A percentile compares a stretch with the other conserved stretches of the same genome.
phyloP scores from a whole-genome alignment of 2,329 filamentous ascomycete genomes.

The Fusarium chuoi region DNA sequence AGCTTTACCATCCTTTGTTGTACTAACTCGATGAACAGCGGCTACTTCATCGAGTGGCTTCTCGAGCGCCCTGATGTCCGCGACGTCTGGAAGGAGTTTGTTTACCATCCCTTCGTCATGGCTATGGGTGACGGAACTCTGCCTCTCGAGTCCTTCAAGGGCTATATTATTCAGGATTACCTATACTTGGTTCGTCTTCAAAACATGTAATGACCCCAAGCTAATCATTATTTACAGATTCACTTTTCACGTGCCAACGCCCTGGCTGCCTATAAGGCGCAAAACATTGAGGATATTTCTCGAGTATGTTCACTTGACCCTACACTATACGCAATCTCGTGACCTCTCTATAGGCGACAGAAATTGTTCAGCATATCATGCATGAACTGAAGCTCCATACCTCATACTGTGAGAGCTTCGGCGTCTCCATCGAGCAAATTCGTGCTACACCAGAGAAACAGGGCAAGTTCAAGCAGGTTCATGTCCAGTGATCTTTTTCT shows the following conservation, averaged over 20 bases:
- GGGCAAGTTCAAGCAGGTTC: slow-evolving; percentile 58
- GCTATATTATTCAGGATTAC: slow-evolving; percentile 93
- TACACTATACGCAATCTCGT: background rate
- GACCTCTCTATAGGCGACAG: slow-evolving; percentile 43
- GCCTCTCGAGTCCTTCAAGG: slow-evolving; percentile 80
- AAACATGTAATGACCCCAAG: fast-evolving
- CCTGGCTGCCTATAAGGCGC: slow-evolving; percentile 86
- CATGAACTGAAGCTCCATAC: slow-evolving; percentile 85
- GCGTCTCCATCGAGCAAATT: slow-evolving; percentile 78
- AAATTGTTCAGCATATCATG: slow-evolving; percentile 80
- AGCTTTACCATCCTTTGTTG: fast-evolving
- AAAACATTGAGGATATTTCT: slow-evolving; percentile 76
- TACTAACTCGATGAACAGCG: slow-evolving; percentile 55
- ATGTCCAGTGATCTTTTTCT: background rate
- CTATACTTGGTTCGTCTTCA: slow-evolving; percentile 75
- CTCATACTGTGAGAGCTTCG: slow-evolving; percentile 83
- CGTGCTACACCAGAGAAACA: slow-evolving; percentile 78
- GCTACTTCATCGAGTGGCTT: slow-evolving; percentile 85
- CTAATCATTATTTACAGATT: slow-evolving; percentile 58
- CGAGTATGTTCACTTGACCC: slow-evolving; percentile 59
- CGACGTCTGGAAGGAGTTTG: slow-evolving; percentile 77
- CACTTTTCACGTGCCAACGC: slow-evolving; percentile 91
- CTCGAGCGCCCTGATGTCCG: slow-evolving; percentile 80
- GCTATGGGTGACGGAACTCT: slow-evolving; percentile 80
- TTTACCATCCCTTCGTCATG: slow-evolving; percentile 84